Base-by-base conservation (phyloP, 371 early-diverging fungal species). In the Batkoa obscura region DNA sequence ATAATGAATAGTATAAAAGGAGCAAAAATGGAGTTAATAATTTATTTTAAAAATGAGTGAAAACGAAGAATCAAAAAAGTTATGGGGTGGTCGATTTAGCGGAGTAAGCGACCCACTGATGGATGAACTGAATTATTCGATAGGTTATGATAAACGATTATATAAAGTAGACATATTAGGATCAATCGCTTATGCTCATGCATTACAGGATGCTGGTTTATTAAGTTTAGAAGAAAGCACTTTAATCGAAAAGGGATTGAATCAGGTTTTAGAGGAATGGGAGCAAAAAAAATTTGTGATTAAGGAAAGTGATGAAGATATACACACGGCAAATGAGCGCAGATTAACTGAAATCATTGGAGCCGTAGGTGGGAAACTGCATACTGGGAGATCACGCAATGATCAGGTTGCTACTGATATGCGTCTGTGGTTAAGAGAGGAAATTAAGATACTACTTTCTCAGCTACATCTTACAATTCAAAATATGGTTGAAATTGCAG, bases 351-450 rank as follows among this genome's bases (percentile, higher is more conserved):
- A 96, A 68, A 55, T 94, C 32, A 78, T 96, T 47, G 97, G 97
- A 3, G 59, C 81, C 5, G 80, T 91, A 30, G 90, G 92, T 36
- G 95, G 95, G 47, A 94, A 94, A 64, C 81, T 96, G 48, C 97
- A 96, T 67, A 96, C 97, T 2, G 97, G 97, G 15, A 80, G 97
- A 50, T 81, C 82, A 56, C 63, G 89, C 57, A 94, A 96, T 69
- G 97, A 96, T 63, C 97, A 96, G 63, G 94, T 94, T 4, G 94
- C 94, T n/a, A 96, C 97, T 0, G 97, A 94, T 66, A 88, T 92
- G 80, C 79, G 94, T 55, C 68, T 94, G 57, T 96, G 92, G 90
- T 71, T 93, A 43, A 81, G 90, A 52, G 86, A 84, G 34, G 88
- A 84, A 59, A 77, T 80, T 10, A 57, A 61, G 50, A 70, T 70